Conservation (phyloP, 78 protist genomes). For the Dictyostelium capitatum region DNA sequence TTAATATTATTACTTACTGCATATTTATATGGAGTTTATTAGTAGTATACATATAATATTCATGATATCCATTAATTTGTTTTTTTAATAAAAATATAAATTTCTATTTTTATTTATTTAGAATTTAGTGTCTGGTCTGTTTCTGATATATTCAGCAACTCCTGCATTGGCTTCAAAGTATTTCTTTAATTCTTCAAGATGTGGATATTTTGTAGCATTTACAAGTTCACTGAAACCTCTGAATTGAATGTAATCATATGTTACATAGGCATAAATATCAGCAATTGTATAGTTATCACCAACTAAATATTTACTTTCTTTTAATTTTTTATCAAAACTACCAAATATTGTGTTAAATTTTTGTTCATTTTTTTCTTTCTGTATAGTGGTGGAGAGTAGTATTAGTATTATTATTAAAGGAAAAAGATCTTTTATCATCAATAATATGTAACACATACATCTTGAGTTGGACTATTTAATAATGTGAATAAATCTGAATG, state of each 20-base stretch:
- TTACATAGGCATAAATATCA: constrained; percentile 2
- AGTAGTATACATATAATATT: too few species aligned
- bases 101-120: constrained; percentile 16
- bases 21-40: too few species aligned
- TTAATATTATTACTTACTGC: too few species aligned
- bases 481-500: background rate
- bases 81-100: background rate
- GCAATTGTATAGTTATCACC: background rate
- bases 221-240: background rate
- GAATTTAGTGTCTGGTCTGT: constrained; percentile 48
- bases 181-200: background rate
- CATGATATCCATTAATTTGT: too few species aligned
- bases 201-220: background rate
- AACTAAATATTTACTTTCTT: constrained; percentile 8
- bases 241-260: background rate
- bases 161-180: constrained; percentile 1
- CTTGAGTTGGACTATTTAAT: background rate
- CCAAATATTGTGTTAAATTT: background rate
- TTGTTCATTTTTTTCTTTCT: background rate
- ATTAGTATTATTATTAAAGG: too few species aligned
- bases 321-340: background rate
- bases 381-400: too few species aligned
- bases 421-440: background rate
- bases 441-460: background rate
- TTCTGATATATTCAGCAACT: constrained; percentile 17